phyloP scores from a whole-genome alignment of 768 basidiomycete genomes.

The Stropharia rugosoannulata region DNA sequence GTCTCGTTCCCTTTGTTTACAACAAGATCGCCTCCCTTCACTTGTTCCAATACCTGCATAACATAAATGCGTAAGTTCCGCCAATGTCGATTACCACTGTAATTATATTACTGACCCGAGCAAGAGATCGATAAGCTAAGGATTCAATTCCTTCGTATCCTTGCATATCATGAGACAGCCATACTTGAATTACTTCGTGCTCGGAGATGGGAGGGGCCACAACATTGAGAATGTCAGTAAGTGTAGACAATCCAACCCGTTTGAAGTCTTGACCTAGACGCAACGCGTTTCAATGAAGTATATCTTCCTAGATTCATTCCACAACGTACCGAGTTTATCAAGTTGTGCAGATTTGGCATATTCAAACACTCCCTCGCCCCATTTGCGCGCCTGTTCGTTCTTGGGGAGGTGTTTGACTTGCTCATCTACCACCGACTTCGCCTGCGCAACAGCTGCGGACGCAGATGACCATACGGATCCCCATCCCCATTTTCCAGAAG shows the following conservation, averaged over 20 bases:
- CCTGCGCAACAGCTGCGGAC: conserved; percentile 84
- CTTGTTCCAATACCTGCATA: conserved; percentile 85
- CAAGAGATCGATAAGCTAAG: conserved; percentile 86
- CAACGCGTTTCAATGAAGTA: not conserved
- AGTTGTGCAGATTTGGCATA: conserved; percentile 89
- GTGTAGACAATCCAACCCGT: conserved; percentile 81
- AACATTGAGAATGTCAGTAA: conserved; percentile 91
- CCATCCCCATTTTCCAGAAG: conserved; percentile 69
- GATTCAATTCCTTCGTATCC: conserved; percentile 96
- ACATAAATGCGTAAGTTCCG: not conserved
- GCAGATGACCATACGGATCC: conserved; percentile 88
- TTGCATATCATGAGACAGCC: conserved; percentile 94
- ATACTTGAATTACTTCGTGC: conserved; percentile 96
- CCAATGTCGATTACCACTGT: not conserved
- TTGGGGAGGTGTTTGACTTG: conserved; percentile 86
- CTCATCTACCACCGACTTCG: conserved; percentile 86
- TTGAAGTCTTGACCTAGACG: conserved; percentile 83
- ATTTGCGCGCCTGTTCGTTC: conserved; percentile 86
- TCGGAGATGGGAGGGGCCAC: conserved; percentile 98
- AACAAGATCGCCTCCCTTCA: conserved; percentile 88
- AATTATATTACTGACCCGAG: conserved; percentile 53
- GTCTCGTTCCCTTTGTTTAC: conserved; percentile 83
- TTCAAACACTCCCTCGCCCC: conserved; percentile 81
- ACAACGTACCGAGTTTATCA: conserved; percentile 77
- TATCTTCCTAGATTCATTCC: not conserved